phyloP scores from a whole-genome alignment of 495 filamentous ascomycete species.

The Rusavskia elegans region DNA sequence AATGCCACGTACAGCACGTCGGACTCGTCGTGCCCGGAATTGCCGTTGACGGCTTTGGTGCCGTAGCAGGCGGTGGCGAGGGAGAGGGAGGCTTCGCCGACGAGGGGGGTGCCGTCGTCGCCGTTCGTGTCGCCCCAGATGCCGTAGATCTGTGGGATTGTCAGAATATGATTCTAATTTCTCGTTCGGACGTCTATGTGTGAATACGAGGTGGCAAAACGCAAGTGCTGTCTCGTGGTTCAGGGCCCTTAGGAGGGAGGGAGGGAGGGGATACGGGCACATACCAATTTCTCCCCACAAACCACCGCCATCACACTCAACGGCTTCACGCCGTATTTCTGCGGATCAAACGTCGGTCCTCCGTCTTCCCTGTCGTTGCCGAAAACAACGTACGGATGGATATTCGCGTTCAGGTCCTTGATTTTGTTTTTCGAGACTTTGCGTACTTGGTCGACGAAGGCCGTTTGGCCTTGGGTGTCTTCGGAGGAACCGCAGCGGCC shows the following conservation, averaged over 20 bases:
- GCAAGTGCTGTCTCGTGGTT: no score
- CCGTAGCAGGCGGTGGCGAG: conserved; percentile 38
- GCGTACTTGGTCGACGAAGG: conserved; percentile 32
- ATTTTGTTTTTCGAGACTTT: conserved; percentile 24
- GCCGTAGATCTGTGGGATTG: conserved; percentile 38
- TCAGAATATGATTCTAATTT: no score
- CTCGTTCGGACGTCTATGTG: no score
- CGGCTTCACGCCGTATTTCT: conserved; percentile 34
- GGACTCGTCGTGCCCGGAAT: conserved; percentile 27
- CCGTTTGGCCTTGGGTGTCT: conserved; percentile 30
- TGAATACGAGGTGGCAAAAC: no score
- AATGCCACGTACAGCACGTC: conserved; percentile 41
- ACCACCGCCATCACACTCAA: conserved; percentile 49
- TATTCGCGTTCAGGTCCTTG: conserved; percentile 40
- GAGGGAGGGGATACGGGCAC: no score
- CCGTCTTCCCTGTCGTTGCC: conserved; percentile 31
- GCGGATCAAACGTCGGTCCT: conserved; percentile 30
- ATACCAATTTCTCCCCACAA: conserved; percentile 37
- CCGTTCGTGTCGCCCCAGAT: conserved; percentile 54
- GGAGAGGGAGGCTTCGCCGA: conserved; percentile 38
- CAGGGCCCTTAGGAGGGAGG: not conserved
- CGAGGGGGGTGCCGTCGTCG: conserved; percentile 35
- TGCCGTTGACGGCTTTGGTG: conserved; percentile 19
- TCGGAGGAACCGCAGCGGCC: conserved; percentile 34
- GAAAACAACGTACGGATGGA: conserved; percentile 51